Percentiles rank a stretch among this genome's conserved stretches.
Conservation (phyloP, 805 yeast genomes). For the Wickerhamiella azymoides region DNA sequence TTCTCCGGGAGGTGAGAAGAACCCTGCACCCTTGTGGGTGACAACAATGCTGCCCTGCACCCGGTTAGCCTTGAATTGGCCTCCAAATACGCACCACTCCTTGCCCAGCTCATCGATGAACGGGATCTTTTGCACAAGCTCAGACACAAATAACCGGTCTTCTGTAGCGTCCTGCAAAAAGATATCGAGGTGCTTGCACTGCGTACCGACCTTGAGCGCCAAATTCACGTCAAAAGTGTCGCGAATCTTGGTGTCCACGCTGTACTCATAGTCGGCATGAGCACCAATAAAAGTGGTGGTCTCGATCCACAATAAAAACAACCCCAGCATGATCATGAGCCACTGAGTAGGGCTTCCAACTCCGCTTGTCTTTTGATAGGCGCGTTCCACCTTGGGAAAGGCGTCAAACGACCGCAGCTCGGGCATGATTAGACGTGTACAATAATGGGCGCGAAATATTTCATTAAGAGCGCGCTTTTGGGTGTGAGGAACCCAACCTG, state of each 20-base stretch:
- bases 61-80: slow-evolving; percentile 69
- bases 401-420: slow-evolving; percentile 52
- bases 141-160: slow-evolving; percentile 68
- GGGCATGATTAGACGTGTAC: neutral
- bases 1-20: slow-evolving; percentile 15
- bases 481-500: too few species aligned
- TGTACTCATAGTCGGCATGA: slow-evolving; percentile 57
- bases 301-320: slow-evolving; percentile 70
- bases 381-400: slow-evolving; percentile 57
- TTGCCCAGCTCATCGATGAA: slow-evolving; percentile 7
- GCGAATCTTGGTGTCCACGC: slow-evolving; percentile 49
- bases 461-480: too few species aligned
- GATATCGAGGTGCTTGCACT: slow-evolving; percentile 63
- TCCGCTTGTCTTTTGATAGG: slow-evolving; percentile 51
- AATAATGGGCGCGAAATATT: too few species aligned
- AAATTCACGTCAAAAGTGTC: slow-evolving; percentile 55
- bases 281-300: slow-evolving; percentile 80
- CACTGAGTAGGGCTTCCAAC: neutral
- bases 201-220: slow-evolving; percentile 71
- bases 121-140: slow-evolving; percentile 52
- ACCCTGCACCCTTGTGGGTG: slow-evolving; percentile 32
- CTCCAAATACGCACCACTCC: slow-evolving; percentile 70
- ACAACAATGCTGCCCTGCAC: slow-evolving; percentile 79
- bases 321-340: slow-evolving; percentile 20
- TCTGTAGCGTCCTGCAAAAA: slow-evolving; percentile 64